A percentile compares a stretch with the other conserved stretches of the same genome.
These are phyloP conservation scores for Cynanchum wilfordii DNA, from an alignment of 257 asterid species.

Conservation along the genomic window DNA sequence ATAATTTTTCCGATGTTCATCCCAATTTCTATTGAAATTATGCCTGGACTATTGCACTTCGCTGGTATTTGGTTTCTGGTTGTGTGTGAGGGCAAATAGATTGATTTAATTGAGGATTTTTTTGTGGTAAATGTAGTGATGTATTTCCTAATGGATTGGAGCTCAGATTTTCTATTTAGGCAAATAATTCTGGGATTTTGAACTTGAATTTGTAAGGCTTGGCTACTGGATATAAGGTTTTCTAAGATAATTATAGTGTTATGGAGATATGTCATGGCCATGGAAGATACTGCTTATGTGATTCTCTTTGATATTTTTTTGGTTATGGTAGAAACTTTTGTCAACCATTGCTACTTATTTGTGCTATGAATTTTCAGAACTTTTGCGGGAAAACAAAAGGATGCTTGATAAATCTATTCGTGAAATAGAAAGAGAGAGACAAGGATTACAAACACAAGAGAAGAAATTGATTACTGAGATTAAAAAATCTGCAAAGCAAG, in stretches of 20 bases:
- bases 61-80: neutral
- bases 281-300: neutral
- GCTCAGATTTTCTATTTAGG: neutral
- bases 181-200: neutral
- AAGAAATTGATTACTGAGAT: conserved; percentile 88
- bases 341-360: neutral
- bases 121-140: neutral
- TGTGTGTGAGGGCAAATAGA: neutral
- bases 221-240: neutral
- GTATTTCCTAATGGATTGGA: neutral
- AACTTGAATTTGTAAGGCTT: neutral
- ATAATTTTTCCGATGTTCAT: neutral
- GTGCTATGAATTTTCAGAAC: conserved; percentile 41
- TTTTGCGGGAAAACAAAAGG: conserved; percentile 94
- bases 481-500: conserved; percentile 97
- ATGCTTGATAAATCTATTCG: conserved; percentile 96
- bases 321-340: neutral
- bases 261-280: neutral
- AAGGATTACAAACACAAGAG: conserved; percentile 87
- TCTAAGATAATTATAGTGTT: neutral
- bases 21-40: neutral
- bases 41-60: neutral
- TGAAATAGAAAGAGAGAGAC: conserved; percentile 97
- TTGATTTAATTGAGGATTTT: neutral
- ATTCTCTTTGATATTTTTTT: neutral